These are phyloP conservation scores for Chytriomyces confervae DNA, from an alignment of 192 early-diverging fungal species.

Conservation along the genomic window DNA sequence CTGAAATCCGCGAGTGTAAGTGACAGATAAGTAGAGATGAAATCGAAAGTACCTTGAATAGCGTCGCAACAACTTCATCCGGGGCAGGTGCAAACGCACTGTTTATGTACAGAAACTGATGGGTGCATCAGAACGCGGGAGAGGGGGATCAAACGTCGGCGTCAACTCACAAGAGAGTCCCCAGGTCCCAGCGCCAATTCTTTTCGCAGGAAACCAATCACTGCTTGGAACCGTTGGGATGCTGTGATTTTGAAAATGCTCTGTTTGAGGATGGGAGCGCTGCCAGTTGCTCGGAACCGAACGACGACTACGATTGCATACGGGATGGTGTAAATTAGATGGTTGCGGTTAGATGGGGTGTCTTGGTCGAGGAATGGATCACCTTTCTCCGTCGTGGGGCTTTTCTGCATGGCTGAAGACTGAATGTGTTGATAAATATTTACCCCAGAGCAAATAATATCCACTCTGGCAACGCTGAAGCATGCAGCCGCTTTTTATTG, in stretches of 20 bases:
- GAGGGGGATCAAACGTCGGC: background rate
- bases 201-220: slow-evolving; percentile 83
- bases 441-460: no score
- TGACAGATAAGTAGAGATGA: background rate
- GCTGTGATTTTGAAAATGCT: slow-evolving; percentile 84
- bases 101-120: slow-evolving; percentile 89
- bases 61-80: slow-evolving; percentile 83
- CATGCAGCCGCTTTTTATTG: background rate
- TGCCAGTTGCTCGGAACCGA: slow-evolving; percentile 81
- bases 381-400: slow-evolving; percentile 20
- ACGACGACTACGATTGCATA: slow-evolving; percentile 73
- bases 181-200: slow-evolving; percentile 78
- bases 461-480: background rate
- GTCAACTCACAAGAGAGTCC: slow-evolving; percentile 54
- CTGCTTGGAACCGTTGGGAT: slow-evolving; percentile 80
- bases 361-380: background rate
- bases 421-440: no score
- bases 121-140: background rate
- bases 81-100: slow-evolving; percentile 94
- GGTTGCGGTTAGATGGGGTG: background rate
- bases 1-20: slow-evolving; percentile 38
- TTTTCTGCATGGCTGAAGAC: background rate
- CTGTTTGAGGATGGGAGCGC: slow-evolving; percentile 89
- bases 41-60: slow-evolving; percentile 67
- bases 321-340: background rate